phyloP scores from a whole-genome alignment of 2,329 filamentous ascomycete species.

The Microcyclosporella mali region DNA sequence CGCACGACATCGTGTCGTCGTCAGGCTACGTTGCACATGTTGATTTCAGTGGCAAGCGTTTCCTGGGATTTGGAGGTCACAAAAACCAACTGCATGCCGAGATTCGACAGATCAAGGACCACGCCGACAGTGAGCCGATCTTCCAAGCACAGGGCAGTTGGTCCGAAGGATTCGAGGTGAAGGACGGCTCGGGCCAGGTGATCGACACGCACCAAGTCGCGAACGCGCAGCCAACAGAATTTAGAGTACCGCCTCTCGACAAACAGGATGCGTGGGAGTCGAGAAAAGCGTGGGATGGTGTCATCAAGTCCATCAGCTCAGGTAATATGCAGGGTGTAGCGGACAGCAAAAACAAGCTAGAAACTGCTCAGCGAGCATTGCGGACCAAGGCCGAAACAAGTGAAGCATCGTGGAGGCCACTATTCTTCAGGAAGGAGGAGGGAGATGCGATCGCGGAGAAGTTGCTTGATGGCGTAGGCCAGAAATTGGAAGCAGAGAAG shows the following conservation, averaged over 20 bases:
- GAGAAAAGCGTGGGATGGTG: conserved; percentile 38
- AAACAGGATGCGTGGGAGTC: conserved; percentile 43
- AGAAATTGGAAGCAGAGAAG: conserved; percentile 50
- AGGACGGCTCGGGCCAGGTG: conserved; percentile 30
- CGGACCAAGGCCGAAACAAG: conserved; percentile 34
- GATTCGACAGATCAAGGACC: conserved; percentile 30
- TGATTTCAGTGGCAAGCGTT: conserved; percentile 40
- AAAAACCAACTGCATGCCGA: conserved; percentile 39
- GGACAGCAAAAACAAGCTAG: conserved; percentile 26
- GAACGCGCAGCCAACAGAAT: conserved; percentile 18
- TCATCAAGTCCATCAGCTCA: conserved; percentile 34
- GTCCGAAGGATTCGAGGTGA: conserved; percentile 36
- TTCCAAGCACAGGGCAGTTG: conserved; percentile 39
- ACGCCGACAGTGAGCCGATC: conserved; percentile 25
- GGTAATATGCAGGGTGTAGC: conserved; percentile 40
- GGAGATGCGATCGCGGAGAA: conserved; percentile 26
- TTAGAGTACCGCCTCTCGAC: conserved; percentile 26
- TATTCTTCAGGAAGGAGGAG: conserved; percentile 37
- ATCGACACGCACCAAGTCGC: conserved; percentile 34
- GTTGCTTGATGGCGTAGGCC: conserved; percentile 30
- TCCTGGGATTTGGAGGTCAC: conserved; percentile 34
- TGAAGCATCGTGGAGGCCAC: conserved; percentile 33
- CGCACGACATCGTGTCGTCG: conserved; percentile 38
- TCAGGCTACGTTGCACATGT: conserved; percentile 38
- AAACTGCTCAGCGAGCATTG: conserved; percentile 37